These are phyloP conservation scores for Didymella lethalis DNA, from an alignment of 2,329 filamentous ascomycete genomes.

Conservation along the genomic window DNA sequence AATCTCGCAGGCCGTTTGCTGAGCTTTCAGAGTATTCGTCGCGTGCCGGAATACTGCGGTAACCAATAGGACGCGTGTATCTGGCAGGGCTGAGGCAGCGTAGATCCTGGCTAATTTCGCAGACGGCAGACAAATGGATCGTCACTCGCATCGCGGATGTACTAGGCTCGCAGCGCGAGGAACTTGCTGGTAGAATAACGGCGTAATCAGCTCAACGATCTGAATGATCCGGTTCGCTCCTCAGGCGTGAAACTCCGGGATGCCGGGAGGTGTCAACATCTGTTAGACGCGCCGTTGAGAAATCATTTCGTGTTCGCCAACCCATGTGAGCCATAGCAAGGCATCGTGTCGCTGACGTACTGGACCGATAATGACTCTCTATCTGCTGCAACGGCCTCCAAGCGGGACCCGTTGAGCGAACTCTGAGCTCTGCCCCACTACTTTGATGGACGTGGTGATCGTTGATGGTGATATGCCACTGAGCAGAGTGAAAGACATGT, in stretches of 20 bases:
- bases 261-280: neutral
- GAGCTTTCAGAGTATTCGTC: slow-evolving; percentile 20
- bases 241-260: neutral
- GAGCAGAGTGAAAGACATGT: neutral
- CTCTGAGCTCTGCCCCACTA: slow-evolving; percentile 6
- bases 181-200: slow-evolving; percentile 14
- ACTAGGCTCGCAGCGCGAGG: slow-evolving; percentile 13
- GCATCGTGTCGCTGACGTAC: neutral
- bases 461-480: neutral
- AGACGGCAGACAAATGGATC: slow-evolving; percentile 28
- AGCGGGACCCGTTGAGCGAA: slow-evolving; percentile 8
- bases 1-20: slow-evolving; percentile 19
- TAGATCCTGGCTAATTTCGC: slow-evolving; percentile 36
- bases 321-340: neutral
- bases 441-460: neutral
- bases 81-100: slow-evolving; percentile 28
- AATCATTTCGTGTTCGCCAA: neutral
- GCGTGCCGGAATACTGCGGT: slow-evolving; percentile 14
- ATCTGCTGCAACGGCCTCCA: slow-evolving; percentile 14
- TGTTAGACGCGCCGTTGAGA: neutral
- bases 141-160: slow-evolving; percentile 15
- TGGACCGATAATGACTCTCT: slow-evolving; percentile 10
- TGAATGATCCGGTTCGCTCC: neutral
- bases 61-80: slow-evolving; percentile 19
- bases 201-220: slow-evolving; percentile 1